phyloP scores from a whole-genome alignment of 192 early-diverging fungal genomes.

The Chytriomyces hyalinus region DNA sequence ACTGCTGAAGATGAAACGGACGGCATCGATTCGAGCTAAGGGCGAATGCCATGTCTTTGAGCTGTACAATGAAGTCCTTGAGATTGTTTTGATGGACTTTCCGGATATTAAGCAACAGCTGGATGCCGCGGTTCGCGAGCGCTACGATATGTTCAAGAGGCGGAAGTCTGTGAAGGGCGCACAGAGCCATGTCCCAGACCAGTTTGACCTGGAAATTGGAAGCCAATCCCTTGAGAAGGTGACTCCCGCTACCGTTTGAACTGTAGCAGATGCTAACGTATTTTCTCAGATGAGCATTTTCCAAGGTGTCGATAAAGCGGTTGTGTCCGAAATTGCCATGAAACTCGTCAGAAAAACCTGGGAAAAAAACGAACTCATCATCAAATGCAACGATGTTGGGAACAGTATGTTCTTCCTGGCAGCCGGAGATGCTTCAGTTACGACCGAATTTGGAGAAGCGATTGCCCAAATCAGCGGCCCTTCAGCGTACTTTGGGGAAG shows the following conservation, averaged over 20 bases:
- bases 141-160: conserved; percentile 38
- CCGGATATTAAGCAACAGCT: conserved; percentile 48
- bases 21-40: conserved; percentile 50
- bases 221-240: conserved; percentile 49
- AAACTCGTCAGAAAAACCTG: conserved; percentile 38
- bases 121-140: conserved; percentile 48
- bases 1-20: conserved; percentile 50
- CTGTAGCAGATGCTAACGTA: not conserved
- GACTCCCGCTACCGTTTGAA: conserved; percentile 7
- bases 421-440: conserved; percentile 49
- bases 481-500: conserved; percentile 58
- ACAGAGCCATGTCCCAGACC: conserved; percentile 25
- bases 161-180: conserved; percentile 32
- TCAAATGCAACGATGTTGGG: conserved; percentile 42
- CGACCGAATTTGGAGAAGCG: conserved; percentile 41
- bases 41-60: conserved; percentile 51
- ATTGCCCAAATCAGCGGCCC: conserved; percentile 43
- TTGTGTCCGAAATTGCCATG: conserved; percentile 45
- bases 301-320: conserved; percentile 38
- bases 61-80: conserved; percentile 41
- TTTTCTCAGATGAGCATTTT: conserved; percentile 44
- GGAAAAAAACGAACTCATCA: conserved; percentile 43
- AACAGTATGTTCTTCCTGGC: conserved; percentile 61
- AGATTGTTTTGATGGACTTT: conserved; percentile 36
- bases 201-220: conserved; percentile 49